These are phyloP conservation scores for Vanrija humicola DNA, from an alignment of 1,284 basidiomycete genomes.

Conservation along the genomic window DNA sequence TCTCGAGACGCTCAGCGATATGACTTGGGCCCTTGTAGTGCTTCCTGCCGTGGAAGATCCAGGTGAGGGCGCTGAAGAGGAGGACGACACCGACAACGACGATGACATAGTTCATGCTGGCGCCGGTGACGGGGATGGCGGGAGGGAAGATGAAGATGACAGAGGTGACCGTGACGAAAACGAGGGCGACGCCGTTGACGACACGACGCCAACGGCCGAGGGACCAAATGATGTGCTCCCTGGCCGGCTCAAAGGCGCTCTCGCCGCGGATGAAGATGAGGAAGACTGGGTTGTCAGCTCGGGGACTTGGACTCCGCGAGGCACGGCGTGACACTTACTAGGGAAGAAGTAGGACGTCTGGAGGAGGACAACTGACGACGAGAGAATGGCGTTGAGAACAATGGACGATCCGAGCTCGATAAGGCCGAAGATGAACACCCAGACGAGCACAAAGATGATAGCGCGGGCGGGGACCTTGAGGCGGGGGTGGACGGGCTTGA, in stretches of 20 bases:
- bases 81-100: conserved; percentile 40
- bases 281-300: conserved; percentile 2
- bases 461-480: conserved; percentile 11
- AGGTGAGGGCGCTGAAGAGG: conserved; percentile 40
- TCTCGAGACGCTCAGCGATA: conserved; percentile 23
- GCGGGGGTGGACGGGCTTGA: conserved; percentile 52
- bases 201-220: conserved; percentile 35
- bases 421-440: conserved; percentile 12
- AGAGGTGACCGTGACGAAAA: conserved; percentile 49
- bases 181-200: conserved; percentile 44
- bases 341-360: conserved; percentile 29
- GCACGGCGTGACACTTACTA: not conserved
- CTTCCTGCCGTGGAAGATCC: conserved; percentile 44
- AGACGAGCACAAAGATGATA: conserved; percentile 50
- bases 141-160: conserved; percentile 55
- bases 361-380: conserved; percentile 27
- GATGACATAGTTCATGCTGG: conserved; percentile 51
- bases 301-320: not conserved
- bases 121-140: conserved; percentile 42
- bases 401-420: conserved; percentile 55
- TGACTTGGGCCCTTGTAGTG: conserved; percentile 47
- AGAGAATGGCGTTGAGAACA: conserved; percentile 51
- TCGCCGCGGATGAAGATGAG: conserved; percentile 50
- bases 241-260: conserved; percentile 36
- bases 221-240: conserved; percentile 35